Evolutionary conservation across 2,329 filamentous ascomycete species (phyloP), one percentile per base, ranked within the genome.

Genomic region (Pseudogymnoascus sp.): DNA sequence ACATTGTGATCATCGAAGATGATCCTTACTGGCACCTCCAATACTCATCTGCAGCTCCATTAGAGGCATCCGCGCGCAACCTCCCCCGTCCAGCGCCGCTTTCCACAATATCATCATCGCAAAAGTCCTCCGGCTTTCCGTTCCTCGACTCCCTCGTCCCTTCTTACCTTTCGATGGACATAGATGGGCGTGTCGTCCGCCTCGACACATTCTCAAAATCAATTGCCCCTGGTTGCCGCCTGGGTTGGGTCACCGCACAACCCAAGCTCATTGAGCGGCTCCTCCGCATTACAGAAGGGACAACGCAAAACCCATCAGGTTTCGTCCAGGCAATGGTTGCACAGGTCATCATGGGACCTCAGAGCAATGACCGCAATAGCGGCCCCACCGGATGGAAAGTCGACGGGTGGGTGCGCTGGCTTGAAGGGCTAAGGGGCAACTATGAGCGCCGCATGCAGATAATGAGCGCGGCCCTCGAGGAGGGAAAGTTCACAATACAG

Each of bases 11-110:
- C 68, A 78, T 96, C 66, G 93, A 97, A 75, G 93, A 97, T 70
- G 93, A 97, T 67, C 93, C 93, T 5, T 97, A 97, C 78, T 97
- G 91, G 90, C 93, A 95, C 74, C 81, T 97, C 7, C 93, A 97
- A 74, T 97, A 85, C 75, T 91, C 91, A 0, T 89, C 89, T 0
- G 87, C 89, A 0, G 83, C 78, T 36, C 57, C 70, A 64, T 65
- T 69, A 64, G 72, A 77, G 70, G 71, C 73, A 65, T 37, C 69
- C 67, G 65, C 69, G 6, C 72, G 74, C 61, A 40, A 26, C 36
- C 18, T 40, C 21, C n/a, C 16, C n/a, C n/a, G 3, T 18, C 29
- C 29, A 34, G 5, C 31, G 21, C 16, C 64, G 11, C 23, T 64
- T 18, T 51, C 64, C 60, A 62, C 69, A 67, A 63, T 66, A 40